Evolutionary conservation across 2,329 filamentous ascomycete genomes (phyloP), one percentile per base, ranked within the genome.

Genomic region (Claviceps sp.): DNA sequence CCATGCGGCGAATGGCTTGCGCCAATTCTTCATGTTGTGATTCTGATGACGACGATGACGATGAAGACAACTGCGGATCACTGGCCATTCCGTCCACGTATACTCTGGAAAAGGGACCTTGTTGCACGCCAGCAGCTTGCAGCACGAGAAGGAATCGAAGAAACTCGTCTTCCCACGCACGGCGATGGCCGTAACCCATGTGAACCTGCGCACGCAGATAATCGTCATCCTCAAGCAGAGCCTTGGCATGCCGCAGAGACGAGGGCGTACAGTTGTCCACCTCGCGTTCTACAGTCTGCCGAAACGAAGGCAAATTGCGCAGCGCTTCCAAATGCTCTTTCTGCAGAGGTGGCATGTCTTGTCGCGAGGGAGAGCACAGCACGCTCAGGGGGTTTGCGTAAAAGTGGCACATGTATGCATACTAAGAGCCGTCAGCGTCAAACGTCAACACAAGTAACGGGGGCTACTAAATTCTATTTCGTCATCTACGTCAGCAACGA

Each of bases 341-440:
- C 49, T 84, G 74, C 1, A 87, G 56, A 24, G 43, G 48, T n/a
- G 50, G 44, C 24, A 47, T 52, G 14, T 62, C 56, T 16, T 60
- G 57, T 40, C 55, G 58, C 24, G 55, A 55, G 2, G 69, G 55
- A 2, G 69, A 68, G 10, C 82, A 65, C 38, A 91, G 73, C 4
- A 88, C 65, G 55, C 82, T 87, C 3, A 89, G 70, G 1, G 84
- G 80, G 58, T 89, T 91, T 41, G 84, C 85, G 59, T 88, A 91
- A 61, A 87, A 91, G 63, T 89, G 85, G 53, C 84, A 87, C 87
- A 94, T 90, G 62, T 89, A 89, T 1, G 84, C 81, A 67, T 91
- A 93, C 78, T 88, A 46, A 48, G 19, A 45, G n/a, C 22, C 17
- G 42, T 53, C 48, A 52, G 52, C n/a, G 16, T 34, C 19, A 3